Conservation (phyloP, 352 stramenopile species). For the Phytophthora tubulina region DNA sequence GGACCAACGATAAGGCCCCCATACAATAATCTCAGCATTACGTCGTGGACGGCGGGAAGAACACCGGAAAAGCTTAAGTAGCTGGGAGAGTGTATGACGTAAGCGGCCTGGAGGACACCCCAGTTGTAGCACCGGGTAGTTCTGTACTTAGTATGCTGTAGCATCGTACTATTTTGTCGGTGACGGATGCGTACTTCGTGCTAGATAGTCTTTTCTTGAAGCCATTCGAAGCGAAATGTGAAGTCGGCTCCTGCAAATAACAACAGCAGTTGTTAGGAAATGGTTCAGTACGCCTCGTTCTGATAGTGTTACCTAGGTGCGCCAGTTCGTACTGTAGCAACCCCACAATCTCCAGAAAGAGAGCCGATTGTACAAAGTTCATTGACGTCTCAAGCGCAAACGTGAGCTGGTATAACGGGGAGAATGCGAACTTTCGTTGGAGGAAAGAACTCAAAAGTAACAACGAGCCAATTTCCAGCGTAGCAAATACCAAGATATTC, state of each 20-base stretch:
- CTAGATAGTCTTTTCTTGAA: neutral
- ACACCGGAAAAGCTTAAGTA: too few species aligned
- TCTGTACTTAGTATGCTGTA: too few species aligned
- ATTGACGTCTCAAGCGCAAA: constrained; percentile 50
- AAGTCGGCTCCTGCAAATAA: constrained; percentile 8
- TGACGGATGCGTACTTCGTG: too few species aligned
- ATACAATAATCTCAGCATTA: too few species aligned
- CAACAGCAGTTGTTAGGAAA: neutral
- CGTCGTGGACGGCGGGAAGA: too few species aligned
- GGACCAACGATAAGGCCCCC: too few species aligned
- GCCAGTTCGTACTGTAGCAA: constrained; percentile 29
- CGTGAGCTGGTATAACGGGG: constrained; percentile 38
- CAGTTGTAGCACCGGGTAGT: too few species aligned
- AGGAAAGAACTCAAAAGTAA: constrained; percentile 31
- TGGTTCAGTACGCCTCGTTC: too few species aligned
- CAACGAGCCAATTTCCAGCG: constrained; percentile 49
- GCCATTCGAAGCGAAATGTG: constrained; percentile 20
- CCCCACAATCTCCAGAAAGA: constrained; percentile 9
- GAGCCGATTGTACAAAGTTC: constrained; percentile 3
- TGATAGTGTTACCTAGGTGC: constrained; percentile 15
- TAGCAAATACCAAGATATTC: constrained; percentile 36
- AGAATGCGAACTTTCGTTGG: constrained; percentile 42
- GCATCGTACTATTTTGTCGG: too few species aligned
- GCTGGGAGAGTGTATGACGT: too few species aligned
- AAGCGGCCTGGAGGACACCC: too few species aligned